Percentiles rank a stretch among this genome's conserved stretches.
Conservation (phyloP, 257 asterid genomes). For the Solanum habrochaites region DNA sequence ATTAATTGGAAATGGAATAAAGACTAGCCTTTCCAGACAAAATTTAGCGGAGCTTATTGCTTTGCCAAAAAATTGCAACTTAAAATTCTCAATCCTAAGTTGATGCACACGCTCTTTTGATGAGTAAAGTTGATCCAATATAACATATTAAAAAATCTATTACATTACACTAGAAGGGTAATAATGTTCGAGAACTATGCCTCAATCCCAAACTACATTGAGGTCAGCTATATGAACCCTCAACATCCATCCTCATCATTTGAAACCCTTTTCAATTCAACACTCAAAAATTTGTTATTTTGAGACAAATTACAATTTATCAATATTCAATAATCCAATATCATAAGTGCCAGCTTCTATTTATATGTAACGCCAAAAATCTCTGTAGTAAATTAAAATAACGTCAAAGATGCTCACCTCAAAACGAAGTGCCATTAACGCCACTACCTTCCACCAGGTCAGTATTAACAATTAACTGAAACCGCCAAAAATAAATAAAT, state of each 20-base stretch:
- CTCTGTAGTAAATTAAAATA: neutral
- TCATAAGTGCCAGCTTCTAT: neutral
- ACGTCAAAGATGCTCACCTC: slow-evolving; percentile 13
- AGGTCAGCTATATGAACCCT: neutral
- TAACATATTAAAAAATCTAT: neutral
- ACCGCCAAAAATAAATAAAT: neutral
- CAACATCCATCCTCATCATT: neutral
- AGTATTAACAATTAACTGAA: neutral
- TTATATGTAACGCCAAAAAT: neutral
- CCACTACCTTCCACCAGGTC: neutral
- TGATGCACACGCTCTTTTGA: neutral
- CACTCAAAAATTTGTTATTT: neutral
- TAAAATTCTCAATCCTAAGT: neutral
- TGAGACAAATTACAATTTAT: neutral
- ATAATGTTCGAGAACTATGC: neutral
- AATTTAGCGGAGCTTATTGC: neutral
- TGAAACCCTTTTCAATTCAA: neutral
- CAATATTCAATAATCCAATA: neutral
- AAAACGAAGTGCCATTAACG: slow-evolving; percentile 32
- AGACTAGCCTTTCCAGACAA: neutral
- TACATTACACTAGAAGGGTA: neutral
- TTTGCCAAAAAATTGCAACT: neutral
- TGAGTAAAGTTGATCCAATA: neutral
- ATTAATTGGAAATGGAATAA: neutral
- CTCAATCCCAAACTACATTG: neutral